Percentiles rank a stretch among this genome's conserved stretches.
Conservation (phyloP, 2,329 filamentous ascomycete genomes). For the Nemania abortiva region DNA sequence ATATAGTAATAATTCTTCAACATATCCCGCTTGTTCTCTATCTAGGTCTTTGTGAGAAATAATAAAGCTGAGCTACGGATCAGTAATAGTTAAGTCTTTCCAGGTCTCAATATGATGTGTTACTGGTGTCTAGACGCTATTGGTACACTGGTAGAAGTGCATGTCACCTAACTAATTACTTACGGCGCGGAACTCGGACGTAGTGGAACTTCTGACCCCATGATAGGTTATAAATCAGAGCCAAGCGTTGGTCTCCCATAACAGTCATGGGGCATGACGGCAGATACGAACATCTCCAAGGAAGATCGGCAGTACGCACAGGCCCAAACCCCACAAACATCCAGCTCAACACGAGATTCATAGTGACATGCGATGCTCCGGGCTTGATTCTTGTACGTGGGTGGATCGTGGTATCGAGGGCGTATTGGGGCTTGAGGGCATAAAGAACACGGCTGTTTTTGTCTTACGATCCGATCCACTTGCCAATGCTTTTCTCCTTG, state of each 20-base stretch:
- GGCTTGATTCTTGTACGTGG: conserved; percentile 11
- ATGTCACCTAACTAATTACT: background rate
- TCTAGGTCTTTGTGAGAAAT: background rate
- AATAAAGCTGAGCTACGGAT: background rate
- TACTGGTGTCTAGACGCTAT: background rate
- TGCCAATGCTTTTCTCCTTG: conserved; percentile 10
- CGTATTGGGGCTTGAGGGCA: background rate
- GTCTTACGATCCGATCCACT: conserved; percentile 13
- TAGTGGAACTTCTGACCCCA: conserved; percentile 26
- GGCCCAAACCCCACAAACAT: conserved; percentile 28
- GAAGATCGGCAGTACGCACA: conserved; percentile 33
- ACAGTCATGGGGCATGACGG: conserved; percentile 29
- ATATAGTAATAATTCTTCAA: conserved; percentile 39
- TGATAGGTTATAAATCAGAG: conserved; percentile 21
- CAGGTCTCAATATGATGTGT: background rate
- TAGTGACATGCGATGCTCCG: conserved; percentile 20
- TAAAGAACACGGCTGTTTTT: conserved; percentile 7
- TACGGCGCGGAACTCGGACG: background rate
- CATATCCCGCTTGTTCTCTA: background rate
- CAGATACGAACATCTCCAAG: conserved; percentile 38
- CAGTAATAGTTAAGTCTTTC: too few relatives aligned
- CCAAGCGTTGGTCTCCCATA: conserved; percentile 23
- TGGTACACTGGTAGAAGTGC: background rate
- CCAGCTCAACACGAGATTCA: conserved; percentile 34
- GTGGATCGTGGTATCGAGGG: conserved; percentile 7